A percentile compares a stretch with the other conserved stretches of the same genome.
Conservation (phyloP, 768 basidiomycete species). For the Pleurotus pulmonarius region DNA sequence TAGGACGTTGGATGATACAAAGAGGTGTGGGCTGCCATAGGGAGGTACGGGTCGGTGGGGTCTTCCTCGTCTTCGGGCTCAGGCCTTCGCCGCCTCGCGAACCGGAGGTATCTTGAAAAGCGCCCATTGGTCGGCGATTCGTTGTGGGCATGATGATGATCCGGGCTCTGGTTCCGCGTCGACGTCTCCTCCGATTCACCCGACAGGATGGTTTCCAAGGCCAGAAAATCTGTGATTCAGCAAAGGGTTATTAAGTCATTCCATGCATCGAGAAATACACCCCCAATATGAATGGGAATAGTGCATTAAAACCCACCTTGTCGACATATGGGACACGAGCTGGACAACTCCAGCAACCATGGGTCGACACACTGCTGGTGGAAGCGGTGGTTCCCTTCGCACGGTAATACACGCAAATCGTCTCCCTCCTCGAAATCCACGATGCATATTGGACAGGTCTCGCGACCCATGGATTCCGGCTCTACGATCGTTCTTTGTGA, state of each 20-base stretch:
- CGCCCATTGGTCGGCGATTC: slow-evolving; percentile 28
- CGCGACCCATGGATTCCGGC: slow-evolving; percentile 68
- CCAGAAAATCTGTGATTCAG: slow-evolving; percentile 46
- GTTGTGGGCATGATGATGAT: slow-evolving; percentile 5
- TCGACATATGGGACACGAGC: slow-evolving; percentile 89
- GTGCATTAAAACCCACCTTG: slow-evolving; percentile 52
- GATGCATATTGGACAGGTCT: slow-evolving; percentile 94
- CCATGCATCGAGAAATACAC: not conserved
- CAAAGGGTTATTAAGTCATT: not conserved
- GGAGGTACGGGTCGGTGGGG: slow-evolving; percentile 29
- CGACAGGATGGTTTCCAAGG: slow-evolving; percentile 55
- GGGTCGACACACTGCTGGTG: slow-evolving; percentile 90
- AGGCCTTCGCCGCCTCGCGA: slow-evolving; percentile 36
- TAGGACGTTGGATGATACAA: slow-evolving; percentile 13
- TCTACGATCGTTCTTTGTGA: slow-evolving; percentile 35
- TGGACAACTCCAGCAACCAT: slow-evolving; percentile 88
- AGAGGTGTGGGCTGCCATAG: slow-evolving; percentile 24
- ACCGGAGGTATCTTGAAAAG: slow-evolving; percentile 57
- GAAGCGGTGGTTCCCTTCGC: slow-evolving; percentile 88
- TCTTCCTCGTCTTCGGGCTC: slow-evolving; percentile 21
- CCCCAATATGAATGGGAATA: not conserved
- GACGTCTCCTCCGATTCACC: slow-evolving; percentile 19
- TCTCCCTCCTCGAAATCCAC: slow-evolving; percentile 94
- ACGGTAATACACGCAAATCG: slow-evolving; percentile 85
- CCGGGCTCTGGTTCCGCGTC: slow-evolving; percentile 12